These are phyloP conservation scores for Monilinia aucupariae DNA, from an alignment of 2,329 filamentous ascomycete species.

Conservation along the genomic window DNA sequence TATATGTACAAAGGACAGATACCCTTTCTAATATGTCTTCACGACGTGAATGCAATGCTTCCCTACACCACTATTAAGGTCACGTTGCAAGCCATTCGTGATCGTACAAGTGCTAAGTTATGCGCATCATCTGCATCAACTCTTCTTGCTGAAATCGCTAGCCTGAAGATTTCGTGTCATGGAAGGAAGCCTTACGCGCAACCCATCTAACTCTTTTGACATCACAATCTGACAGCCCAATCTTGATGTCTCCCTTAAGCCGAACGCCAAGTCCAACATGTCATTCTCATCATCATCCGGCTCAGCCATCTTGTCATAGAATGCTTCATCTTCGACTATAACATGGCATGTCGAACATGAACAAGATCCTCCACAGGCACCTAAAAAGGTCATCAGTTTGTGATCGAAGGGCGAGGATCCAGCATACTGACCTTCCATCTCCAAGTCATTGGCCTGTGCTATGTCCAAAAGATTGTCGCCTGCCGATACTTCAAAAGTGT, in stretches of 20 bases:
- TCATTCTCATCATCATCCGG: constrained; percentile 62
- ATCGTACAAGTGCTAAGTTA: not conserved
- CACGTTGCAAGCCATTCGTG: not conserved
- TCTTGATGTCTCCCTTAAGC: constrained; percentile 63
- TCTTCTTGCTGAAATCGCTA: constrained; percentile 68
- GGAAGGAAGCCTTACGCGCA: constrained; percentile 77
- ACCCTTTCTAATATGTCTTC: constrained; percentile 23
- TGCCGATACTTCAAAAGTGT: constrained; percentile 72
- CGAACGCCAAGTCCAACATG: constrained; percentile 70
- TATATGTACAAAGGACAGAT: constrained; percentile 28
- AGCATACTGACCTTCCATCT: constrained; percentile 75
- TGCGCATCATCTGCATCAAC: constrained; percentile 1
- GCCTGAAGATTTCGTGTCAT: constrained; percentile 97
- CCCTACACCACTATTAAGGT: not conserved
- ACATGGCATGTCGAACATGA: constrained; percentile 73
- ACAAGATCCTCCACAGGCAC: constrained; percentile 83
- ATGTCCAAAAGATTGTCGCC: constrained; percentile 95
- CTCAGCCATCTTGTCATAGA: constrained; percentile 59
- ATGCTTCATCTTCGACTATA: constrained; percentile 57
- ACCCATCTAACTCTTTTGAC: constrained; percentile 80
- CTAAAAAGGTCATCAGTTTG: constrained; percentile 34
- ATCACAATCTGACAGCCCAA: constrained; percentile 60
- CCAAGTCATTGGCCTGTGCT: constrained; percentile 86
- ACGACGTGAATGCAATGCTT: constrained; percentile 1
- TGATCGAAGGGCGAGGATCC: not conserved